Evolutionary conservation across 2,329 filamentous ascomycete species (phyloP), one percentile per base, ranked within the genome.

Genomic region (Aaosphaeria pasadenensis): DNA sequence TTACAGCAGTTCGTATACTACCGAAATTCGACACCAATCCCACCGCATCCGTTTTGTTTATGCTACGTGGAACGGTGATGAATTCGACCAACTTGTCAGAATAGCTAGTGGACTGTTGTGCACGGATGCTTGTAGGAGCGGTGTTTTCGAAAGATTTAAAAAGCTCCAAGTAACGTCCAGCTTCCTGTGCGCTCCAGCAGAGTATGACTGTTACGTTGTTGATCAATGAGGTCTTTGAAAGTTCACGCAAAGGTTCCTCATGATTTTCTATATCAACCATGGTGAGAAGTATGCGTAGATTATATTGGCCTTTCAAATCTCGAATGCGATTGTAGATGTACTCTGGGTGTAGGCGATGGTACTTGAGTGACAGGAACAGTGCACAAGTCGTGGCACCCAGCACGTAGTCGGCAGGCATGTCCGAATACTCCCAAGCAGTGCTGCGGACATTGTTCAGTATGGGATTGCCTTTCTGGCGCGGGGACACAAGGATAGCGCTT

Each of bases 211-310:
- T 99, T 38, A 96, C 83, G 57, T 95, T 91, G 69, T 96, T 96
- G 70, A 97, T 84, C 29, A 97, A 73, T 11, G 88, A 91, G 2
- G 91, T 95, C 70, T 97, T 97, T 51, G 89, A 89, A 7, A 99
- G 79, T 66, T 97, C 94, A 57, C 88, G 89, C 44, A 99, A 73
- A 4, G 86, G 82, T 49, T 96, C 91, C 70, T 97, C 90, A 62
- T 97, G 94, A 64, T 95, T 96, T 28, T 87, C 84, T 45, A 99
- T 96, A 70, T 99, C 94, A 29, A 97, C 91, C 83, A 97, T 91
- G 17, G 87, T 85, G 43, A 99, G 80, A 30, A 99, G 74, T 45
- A 99, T 80, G 42, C 94, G 88, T 17, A 99, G 80, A 56, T 85
- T 87, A 74, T 95, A 97, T 72, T 88, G 89, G 44, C 88, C 89